A percentile compares a stretch with the other conserved stretches of the same genome.
phyloP scores from a whole-genome alignment of 2,329 filamentous ascomycete genomes.

The Didymellaceae sp. region DNA sequence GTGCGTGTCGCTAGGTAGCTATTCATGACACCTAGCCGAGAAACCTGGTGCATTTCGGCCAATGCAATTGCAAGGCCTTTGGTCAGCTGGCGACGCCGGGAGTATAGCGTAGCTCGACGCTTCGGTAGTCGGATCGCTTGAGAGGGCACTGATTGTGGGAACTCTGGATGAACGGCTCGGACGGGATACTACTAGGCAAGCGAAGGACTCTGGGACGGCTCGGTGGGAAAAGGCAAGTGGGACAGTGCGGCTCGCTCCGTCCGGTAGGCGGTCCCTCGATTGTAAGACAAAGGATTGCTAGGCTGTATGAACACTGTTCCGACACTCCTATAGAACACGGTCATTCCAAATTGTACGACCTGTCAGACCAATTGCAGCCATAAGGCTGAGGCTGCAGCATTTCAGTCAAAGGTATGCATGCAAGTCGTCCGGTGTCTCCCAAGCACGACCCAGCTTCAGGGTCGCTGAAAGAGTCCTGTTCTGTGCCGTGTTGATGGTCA shows the following conservation, averaged over 20 bases:
- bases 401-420: conserved; percentile 18
- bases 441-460: background rate
- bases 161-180: background rate
- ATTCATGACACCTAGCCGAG: background rate
- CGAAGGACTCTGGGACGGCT: conserved; percentile 14
- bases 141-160: background rate
- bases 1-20: background rate
- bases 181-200: conserved; percentile 1
- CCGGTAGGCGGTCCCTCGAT: conserved; percentile 17
- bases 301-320: background rate
- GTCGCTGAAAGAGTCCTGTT: too few relatives aligned
- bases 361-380: conserved; percentile 8
- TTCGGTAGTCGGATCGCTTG: background rate
- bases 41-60: conserved; percentile 1
- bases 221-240: conserved; percentile 9
- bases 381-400: conserved; percentile 20
- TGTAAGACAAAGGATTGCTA: conserved; percentile 5
- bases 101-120: background rate
- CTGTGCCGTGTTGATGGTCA: conserved; percentile 6
- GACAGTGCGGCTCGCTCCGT: conserved; percentile 20
- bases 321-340: background rate
- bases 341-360: background rate
- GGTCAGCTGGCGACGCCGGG: background rate
- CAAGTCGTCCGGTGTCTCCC: conserved; percentile 26
- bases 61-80: conserved; percentile 1